Base-by-base conservation (phyloP, 73 alveolate species). In the Tetrahymena thermophila region DNA sequence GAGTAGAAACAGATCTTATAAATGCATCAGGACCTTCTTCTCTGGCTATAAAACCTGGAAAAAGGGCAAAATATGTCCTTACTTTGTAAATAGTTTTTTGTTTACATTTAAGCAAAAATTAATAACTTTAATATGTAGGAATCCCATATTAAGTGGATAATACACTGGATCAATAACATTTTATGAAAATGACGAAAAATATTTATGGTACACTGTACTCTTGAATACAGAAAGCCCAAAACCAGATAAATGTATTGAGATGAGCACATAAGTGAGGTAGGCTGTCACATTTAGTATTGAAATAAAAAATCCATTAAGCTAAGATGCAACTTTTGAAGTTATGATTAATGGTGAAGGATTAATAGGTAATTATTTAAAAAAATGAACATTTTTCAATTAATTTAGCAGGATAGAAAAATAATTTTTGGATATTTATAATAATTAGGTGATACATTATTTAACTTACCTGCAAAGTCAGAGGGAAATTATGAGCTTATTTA, bases 111-210 rank as follows among this genome's bases (percentile, higher is more conserved):
- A 50, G 28, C 83, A 50, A 21, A 50, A 19, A 50, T 50, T 21
- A 50, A 5, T 50, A 50, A 50, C 11, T 58, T 58, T n/a, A 15
- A 15, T 7, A n/a, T 19, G 0, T 71, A 71, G 89, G n/a, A 71
- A 71, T 71, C 99, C 99, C 50, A 95, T 98, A 23, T 97, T 98
- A 55, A 98, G 99, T 38, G 99, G 99, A 25, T 98, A 97, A 43
- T 99, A 99, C 94, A 98, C 99, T 38, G 99, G 99, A 44, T 96
- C 99, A 28, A 99, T 99, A 28, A 99, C 99, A 23, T 99, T 99
- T 96, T 96, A 97, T 93, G 99, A 98, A 95, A 97, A 98, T 93
- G 96, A 98, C 44, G 99, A 98, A 58, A 97, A 99, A 35, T 99
- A 98, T 97, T 93, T 98, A 93, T 99, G 99, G 99, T 99, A 98